These are phyloP conservation scores for Naegleria fowleri DNA, from an alignment of 208 protist genomes.

Conservation along the genomic window DNA sequence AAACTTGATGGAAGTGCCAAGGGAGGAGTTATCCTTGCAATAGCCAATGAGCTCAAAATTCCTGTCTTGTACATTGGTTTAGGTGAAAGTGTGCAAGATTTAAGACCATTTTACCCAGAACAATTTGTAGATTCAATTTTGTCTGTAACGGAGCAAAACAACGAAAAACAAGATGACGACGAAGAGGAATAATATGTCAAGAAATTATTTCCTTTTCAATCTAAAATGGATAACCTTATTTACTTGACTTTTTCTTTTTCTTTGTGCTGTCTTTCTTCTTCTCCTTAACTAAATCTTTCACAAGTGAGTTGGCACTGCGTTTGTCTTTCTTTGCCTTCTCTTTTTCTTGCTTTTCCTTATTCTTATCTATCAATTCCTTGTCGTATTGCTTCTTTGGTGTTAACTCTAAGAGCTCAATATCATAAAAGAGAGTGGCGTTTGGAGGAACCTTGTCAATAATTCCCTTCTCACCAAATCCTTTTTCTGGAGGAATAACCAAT, in stretches of 20 bases:
- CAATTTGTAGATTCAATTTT: conserved; percentile 24
- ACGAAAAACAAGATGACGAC: neutral
- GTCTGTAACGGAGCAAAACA: neutral
- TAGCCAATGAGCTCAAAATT: conserved; percentile 6
- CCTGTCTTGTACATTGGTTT: neutral
- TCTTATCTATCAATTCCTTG: neutral
- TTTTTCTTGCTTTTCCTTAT: conserved; percentile 13
- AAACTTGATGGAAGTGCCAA: conserved; percentile 19
- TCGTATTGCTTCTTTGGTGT: conserved; percentile 18
- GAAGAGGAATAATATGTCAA: neutral
- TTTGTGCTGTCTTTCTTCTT: neutral
- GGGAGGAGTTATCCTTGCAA: conserved; percentile 5
- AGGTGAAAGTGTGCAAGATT: neutral
- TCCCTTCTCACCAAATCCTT: conserved; percentile 3
- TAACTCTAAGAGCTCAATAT: conserved; percentile 4
- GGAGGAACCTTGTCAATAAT: conserved; percentile 3
- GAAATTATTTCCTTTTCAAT: neutral
- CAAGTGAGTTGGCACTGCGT: neutral
- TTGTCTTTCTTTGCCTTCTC: neutral
- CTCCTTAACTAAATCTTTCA: neutral
- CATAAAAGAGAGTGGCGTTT: conserved; percentile 16
- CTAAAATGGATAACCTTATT: neutral
- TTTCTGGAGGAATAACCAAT: neutral
- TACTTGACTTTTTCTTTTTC: neutral
- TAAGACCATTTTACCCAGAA: neutral